These are phyloP conservation scores for Naganishia randhawae DNA, from an alignment of 768 basidiomycete species.

Conservation along the genomic window DNA sequence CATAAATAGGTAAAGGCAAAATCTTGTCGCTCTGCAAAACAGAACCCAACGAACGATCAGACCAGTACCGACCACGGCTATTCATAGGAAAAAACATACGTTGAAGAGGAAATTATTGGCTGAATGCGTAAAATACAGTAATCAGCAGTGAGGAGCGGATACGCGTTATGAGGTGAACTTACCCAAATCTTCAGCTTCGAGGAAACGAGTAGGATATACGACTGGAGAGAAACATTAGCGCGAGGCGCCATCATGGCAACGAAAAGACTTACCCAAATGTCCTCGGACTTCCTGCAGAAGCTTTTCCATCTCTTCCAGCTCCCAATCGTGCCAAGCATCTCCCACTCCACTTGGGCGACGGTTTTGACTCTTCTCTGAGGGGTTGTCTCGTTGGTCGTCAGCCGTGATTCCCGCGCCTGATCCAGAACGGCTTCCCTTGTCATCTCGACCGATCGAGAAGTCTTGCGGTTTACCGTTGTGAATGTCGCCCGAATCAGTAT, in stretches of 20 bases:
- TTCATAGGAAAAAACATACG: constrained; percentile 41
- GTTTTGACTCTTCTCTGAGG: constrained; percentile 2
- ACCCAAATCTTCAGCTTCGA: constrained; percentile 80
- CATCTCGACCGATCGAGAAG: neutral
- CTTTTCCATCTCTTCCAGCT: constrained; percentile 84
- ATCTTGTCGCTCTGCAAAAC: constrained; percentile 57
- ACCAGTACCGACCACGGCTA: neutral
- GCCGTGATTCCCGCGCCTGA: neutral
- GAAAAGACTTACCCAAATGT: constrained; percentile 66
- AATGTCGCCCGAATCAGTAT: neutral
- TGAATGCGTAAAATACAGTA: neutral
- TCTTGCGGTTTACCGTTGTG: constrained; percentile 4
- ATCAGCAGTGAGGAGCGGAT: neutral
- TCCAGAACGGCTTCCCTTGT: neutral
- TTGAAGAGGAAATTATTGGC: constrained; percentile 92
- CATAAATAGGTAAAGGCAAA: constrained; percentile 49
- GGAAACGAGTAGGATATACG: constrained; percentile 73
- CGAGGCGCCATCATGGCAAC: neutral
- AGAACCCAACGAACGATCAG: neutral
- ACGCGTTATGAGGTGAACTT: neutral
- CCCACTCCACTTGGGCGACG: constrained; percentile 51
- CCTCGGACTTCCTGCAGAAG: constrained; percentile 72
- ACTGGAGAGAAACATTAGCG: constrained; percentile 55
- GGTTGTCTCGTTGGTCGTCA: constrained; percentile 39
- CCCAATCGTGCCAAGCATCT: constrained; percentile 75